Evolutionary conservation across 108 stramenopile genomes (phyloP).

Genomic region (Aurantiochytrium sp.): DNA sequence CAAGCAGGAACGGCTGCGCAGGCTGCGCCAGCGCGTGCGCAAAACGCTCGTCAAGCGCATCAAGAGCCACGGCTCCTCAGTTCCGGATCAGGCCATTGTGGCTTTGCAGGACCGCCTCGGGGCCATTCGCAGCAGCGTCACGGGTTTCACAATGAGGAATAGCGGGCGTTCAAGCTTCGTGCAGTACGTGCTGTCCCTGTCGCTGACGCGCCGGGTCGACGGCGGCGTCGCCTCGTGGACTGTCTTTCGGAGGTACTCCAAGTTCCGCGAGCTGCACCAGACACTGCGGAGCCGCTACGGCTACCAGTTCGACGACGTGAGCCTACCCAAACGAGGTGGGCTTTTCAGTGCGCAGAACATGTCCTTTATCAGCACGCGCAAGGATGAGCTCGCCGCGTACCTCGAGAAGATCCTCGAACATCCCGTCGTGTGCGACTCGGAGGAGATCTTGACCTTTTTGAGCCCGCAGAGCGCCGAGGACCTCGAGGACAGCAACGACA

Average conservation of each 20-base stretch:
- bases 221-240: constrained; percentile 3
- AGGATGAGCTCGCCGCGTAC: neutral
- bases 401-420: neutral
- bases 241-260: neutral
- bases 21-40: neutral
- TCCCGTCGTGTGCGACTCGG: neutral
- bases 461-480: neutral
- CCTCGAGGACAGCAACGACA: neutral
- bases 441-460: neutral
- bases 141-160: neutral
- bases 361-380: constrained; percentile 4
- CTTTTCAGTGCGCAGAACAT: constrained; percentile 26
- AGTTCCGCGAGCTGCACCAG: neutral
- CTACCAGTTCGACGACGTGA: neutral
- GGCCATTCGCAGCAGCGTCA: neutral
- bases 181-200: neutral
- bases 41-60: neutral
- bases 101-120: constrained; percentile 18
- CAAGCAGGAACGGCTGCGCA: neutral
- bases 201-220: neutral
- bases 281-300: neutral
- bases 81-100: constrained; percentile 13
- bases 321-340: neutral
- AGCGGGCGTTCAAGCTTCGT: neutral
- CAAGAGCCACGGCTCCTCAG: neutral